Evolutionary conservation across 805 yeast species (phyloP).

Genomic region (Yarrowia osloensis): DNA sequence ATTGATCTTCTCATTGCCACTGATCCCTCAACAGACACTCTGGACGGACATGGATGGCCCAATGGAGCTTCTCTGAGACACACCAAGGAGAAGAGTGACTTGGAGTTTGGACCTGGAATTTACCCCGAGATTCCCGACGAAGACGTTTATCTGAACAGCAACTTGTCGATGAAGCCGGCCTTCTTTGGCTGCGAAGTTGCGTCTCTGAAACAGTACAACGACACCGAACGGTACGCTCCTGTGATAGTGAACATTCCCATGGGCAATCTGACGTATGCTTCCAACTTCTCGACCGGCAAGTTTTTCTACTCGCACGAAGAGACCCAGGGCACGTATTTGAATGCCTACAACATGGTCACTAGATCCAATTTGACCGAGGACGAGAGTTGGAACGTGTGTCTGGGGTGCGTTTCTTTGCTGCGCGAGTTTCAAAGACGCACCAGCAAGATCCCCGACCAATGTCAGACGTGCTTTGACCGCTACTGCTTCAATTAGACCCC

Average conservation of each 20-base stretch:
- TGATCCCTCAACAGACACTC: neutral
- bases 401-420: neutral
- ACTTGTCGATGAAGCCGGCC: conserved; percentile 67
- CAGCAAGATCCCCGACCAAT: neutral
- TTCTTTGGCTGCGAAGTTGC: conserved; percentile 79
- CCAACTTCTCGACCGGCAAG: conserved; percentile 43
- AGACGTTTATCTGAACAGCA: conserved; percentile 57
- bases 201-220: conserved; percentile 1
- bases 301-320: conserved; percentile 2
- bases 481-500: neutral
- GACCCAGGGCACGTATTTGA: neutral
- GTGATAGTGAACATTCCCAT: conserved; percentile 12
- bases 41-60: neutral
- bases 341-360: neutral
- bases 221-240: neutral
- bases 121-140: conserved; percentile 81
- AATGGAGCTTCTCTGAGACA: neutral
- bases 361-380: neutral
- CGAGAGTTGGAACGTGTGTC: neutral
- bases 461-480: neutral
- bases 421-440: conserved; percentile 6
- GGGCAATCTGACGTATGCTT: conserved; percentile 57
- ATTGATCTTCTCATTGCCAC: neutral
- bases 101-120: conserved; percentile 61
- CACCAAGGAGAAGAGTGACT: conserved; percentile 39